phyloP scores from a whole-genome alignment of 768 basidiomycete genomes.

The Cantharellus cinnabarinus region DNA sequence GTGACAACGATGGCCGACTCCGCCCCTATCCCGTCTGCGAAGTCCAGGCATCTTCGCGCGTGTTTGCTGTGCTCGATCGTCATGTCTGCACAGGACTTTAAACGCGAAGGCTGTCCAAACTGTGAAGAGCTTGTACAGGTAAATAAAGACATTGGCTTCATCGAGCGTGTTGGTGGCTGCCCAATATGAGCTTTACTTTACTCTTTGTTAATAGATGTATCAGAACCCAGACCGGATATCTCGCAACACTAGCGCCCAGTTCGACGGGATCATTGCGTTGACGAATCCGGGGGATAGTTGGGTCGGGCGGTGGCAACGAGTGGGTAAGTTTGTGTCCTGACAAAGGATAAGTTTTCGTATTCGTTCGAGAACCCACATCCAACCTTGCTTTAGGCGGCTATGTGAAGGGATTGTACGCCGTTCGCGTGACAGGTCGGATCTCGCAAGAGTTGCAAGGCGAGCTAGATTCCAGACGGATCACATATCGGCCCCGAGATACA shows the following conservation, averaged over 20 bases:
- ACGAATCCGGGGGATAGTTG: slow-evolving; percentile 76
- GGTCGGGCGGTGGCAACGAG: slow-evolving; percentile 94
- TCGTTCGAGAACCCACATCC: slow-evolving; percentile 1
- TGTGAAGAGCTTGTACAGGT: slow-evolving; percentile 93
- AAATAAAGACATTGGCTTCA: slow-evolving; percentile 11
- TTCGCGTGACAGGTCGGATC: slow-evolving; percentile 65
- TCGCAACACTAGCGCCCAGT: slow-evolving; percentile 77
- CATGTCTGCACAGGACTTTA: slow-evolving; percentile 65
- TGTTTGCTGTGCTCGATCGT: slow-evolving; percentile 89
- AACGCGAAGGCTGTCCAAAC: slow-evolving; percentile 79
- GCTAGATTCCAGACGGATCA: slow-evolving; percentile 54
- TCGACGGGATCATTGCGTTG: slow-evolving; percentile 79
- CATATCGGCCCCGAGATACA: slow-evolving; percentile 70
- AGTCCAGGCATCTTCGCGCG: slow-evolving; percentile 61
- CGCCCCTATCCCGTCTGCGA: slow-evolving; percentile 35
- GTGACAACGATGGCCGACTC: background rate
- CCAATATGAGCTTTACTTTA: background rate
- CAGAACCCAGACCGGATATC: slow-evolving; percentile 64
- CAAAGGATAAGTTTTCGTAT: background rate
- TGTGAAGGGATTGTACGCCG: slow-evolving; percentile 81
- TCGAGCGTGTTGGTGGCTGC: background rate
- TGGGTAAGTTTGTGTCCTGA: slow-evolving; percentile 32
- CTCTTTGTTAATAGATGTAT: slow-evolving; percentile 43
- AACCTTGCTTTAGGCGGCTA: slow-evolving; percentile 47
- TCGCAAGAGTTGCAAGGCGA: slow-evolving; percentile 74